Conservation (phyloP, 371 early-diverging fungal species). For the Thermomucor indicae-seudaticae region DNA sequence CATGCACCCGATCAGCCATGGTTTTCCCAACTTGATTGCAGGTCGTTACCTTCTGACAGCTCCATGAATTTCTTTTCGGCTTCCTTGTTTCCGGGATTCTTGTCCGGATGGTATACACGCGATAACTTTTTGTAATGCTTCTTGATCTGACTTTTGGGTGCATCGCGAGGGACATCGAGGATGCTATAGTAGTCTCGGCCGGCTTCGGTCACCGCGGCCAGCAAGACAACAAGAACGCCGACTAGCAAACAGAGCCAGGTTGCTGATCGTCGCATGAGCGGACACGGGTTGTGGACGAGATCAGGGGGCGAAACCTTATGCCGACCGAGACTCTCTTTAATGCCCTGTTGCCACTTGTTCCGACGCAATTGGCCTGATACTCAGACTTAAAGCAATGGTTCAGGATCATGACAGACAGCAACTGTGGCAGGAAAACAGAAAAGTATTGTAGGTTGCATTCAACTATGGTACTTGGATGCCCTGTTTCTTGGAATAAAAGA, state of each 20-base stretch:
- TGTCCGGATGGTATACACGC: constrained; percentile 89
- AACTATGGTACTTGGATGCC: not conserved
- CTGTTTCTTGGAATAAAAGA: constrained; percentile 5
- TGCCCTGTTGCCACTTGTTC: not conserved
- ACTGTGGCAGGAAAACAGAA: too few relatives aligned
- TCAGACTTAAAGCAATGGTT: too few relatives aligned
- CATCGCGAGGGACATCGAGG: constrained; percentile 80
- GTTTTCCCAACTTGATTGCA: not conserved
- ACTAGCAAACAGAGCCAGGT: constrained; percentile 10
- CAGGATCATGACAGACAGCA: too few relatives aligned
- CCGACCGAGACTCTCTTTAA: too few relatives aligned
- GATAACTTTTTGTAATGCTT: constrained; percentile 88
- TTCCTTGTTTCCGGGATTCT: constrained; percentile 77
- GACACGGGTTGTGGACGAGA: too few relatives aligned
- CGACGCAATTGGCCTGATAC: not conserved
- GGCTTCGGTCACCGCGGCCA: constrained; percentile 15
- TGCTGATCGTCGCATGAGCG: constrained; percentile 7
- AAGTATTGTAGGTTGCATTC: too few relatives aligned
- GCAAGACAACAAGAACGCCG: constrained; percentile 1
- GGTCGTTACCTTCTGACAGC: constrained; percentile 62
- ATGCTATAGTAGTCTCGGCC: constrained; percentile 53
- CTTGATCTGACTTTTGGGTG: constrained; percentile 83
- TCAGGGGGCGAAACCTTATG: too few relatives aligned
- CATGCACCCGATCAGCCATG: not conserved
- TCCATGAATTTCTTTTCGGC: constrained; percentile 92